Conservation (phyloP, 352 stramenopile genomes). For the Phytopythium delawarense region DNA sequence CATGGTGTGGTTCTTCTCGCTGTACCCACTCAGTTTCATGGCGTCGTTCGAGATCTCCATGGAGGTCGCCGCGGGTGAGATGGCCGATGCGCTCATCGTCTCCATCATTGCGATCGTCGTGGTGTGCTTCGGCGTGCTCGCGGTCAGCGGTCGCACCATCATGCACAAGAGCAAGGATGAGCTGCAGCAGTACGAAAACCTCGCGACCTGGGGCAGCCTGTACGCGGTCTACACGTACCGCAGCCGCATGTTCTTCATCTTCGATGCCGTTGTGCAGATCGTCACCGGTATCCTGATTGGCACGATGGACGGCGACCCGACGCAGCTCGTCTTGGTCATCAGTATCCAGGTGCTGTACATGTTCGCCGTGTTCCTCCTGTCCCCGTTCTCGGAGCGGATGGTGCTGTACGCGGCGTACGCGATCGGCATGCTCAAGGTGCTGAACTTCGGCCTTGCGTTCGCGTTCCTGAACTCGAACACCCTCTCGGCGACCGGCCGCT, state of each 20-base stretch:
- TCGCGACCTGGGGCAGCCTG: constrained; percentile 56
- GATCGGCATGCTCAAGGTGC: constrained; percentile 43
- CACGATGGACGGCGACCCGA: constrained; percentile 46
- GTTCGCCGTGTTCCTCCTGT: constrained; percentile 36
- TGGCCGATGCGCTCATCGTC: constrained; percentile 28
- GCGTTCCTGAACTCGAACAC: constrained; percentile 48
- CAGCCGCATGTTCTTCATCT: constrained; percentile 62
- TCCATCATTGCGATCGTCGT: constrained; percentile 41
- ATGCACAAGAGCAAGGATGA: constrained; percentile 49
- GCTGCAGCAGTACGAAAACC: constrained; percentile 49
- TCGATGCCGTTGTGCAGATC: constrained; percentile 52
- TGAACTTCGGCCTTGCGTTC: constrained; percentile 59
- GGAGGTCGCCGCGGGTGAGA: constrained; percentile 33
- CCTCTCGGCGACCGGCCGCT: constrained; percentile 32
- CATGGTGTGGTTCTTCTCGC: constrained; percentile 55
- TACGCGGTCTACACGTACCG: constrained; percentile 62
- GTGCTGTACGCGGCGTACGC: constrained; percentile 42
- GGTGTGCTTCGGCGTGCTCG: constrained; percentile 40
- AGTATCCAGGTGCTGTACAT: constrained; percentile 48
- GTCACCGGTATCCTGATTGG: constrained; percentile 49
- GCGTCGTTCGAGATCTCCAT: constrained; percentile 67
- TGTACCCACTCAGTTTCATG: constrained; percentile 63
- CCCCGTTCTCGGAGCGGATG: constrained; percentile 31
- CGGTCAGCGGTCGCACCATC: constrained; percentile 48
- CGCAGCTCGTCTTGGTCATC: constrained; percentile 55